Evolutionary conservation across 352 stramenopile genomes (phyloP).

Genomic region (Globisporangium rhizosaccharum): DNA sequence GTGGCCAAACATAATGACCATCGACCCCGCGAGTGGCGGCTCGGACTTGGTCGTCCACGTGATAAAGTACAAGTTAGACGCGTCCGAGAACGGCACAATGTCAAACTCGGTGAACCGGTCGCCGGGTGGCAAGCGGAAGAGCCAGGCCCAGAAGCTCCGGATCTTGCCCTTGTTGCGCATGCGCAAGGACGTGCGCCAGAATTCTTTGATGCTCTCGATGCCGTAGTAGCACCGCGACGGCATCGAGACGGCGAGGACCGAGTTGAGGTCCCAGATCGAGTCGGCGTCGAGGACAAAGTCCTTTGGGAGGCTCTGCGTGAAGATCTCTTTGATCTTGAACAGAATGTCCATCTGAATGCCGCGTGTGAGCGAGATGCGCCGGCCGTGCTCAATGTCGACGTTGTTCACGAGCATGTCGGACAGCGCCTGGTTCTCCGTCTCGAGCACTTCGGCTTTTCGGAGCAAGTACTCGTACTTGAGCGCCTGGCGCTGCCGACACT

Average conservation of each 20-base stretch:
- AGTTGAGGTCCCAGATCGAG: conserved; percentile 84
- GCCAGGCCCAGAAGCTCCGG: conserved; percentile 80
- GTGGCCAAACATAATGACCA: conserved; percentile 85
- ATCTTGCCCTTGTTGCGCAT: conserved; percentile 89
- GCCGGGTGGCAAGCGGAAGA: conserved; percentile 68
- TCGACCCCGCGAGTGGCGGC: conserved; percentile 59
- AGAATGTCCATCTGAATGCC: conserved; percentile 86
- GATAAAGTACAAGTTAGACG: conserved; percentile 79
- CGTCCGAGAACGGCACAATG: conserved; percentile 67
- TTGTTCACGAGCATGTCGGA: conserved; percentile 77
- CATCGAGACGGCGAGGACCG: conserved; percentile 80
- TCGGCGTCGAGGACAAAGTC: conserved; percentile 82
- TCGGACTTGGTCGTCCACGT: conserved; percentile 81
- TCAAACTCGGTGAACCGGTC: conserved; percentile 74
- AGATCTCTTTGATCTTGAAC: conserved; percentile 87
- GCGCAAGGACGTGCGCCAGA: conserved; percentile 75
- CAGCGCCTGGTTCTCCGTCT: conserved; percentile 59
- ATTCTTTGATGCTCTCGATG: conserved; percentile 85
- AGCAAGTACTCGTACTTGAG: conserved; percentile 79
- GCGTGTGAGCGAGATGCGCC: conserved; percentile 58
- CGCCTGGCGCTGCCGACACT: conserved; percentile 74
- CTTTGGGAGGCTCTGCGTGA: conserved; percentile 79
- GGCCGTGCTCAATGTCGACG: conserved; percentile 45
- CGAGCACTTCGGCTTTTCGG: conserved; percentile 62
- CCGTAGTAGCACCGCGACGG: conserved; percentile 82